Evolutionary conservation across 1,284 basidiomycete genomes (phyloP).

Genomic region (Leccinum glutinopallens): DNA sequence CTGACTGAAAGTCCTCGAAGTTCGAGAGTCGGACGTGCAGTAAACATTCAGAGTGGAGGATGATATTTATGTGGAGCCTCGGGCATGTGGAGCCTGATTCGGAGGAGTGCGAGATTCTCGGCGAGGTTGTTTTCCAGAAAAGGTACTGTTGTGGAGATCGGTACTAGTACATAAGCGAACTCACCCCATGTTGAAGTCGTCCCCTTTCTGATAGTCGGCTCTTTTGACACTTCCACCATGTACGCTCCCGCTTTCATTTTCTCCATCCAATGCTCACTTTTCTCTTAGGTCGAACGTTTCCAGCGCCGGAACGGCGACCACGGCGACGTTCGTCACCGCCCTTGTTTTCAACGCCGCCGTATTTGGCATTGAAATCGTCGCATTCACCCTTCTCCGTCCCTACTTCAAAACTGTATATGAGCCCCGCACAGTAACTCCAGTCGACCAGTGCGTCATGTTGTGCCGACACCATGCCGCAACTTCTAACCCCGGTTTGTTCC

Average conservation of each 20-base stretch:
- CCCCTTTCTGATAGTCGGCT: conserved; percentile 8
- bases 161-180: conserved; percentile 9
- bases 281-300: conserved; percentile 25
- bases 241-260: conserved; percentile 8
- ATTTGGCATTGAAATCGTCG: conserved; percentile 64
- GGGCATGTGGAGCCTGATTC: background rate
- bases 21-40: background rate
- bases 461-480: conserved; percentile 1
- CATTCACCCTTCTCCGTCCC: conserved; percentile 72
- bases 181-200: background rate
- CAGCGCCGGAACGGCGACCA: conserved; percentile 48
- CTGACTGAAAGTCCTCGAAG: too few relatives aligned
- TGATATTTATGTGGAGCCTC: background rate
- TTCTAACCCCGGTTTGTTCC: conserved; percentile 11
- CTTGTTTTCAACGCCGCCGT: conserved; percentile 73
- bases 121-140: conserved; percentile 10
- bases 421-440: conserved; percentile 68
- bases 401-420: conserved; percentile 81
- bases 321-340: conserved; percentile 73
- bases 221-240: conserved; percentile 22
- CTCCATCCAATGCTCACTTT: conserved; percentile 9
- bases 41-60: background rate
- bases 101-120: background rate
- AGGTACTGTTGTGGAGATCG: conserved; percentile 8
- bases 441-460: conserved; percentile 45